A percentile compares a stretch with the other conserved stretches of the same genome.
These are phyloP conservation scores for Xylogone sp. DNA, from an alignment of 2,329 filamentous ascomycete species.

Conservation along the genomic window DNA sequence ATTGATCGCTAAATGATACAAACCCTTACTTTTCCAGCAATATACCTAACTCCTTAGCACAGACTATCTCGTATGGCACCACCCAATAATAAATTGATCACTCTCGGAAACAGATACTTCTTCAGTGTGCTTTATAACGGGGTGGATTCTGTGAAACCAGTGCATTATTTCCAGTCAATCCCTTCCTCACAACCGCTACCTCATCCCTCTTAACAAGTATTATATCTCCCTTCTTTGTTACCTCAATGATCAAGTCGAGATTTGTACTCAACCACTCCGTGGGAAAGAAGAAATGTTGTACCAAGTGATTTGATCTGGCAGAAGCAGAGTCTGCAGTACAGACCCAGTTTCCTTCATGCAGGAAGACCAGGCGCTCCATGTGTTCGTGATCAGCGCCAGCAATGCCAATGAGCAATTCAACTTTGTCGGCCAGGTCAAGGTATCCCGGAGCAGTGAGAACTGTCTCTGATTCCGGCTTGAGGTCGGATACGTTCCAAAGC, in stretches of 20 bases:
- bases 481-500: neutral
- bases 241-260: constrained; percentile 9
- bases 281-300: constrained; percentile 14
- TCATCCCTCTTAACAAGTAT: constrained; percentile 14
- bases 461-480: neutral
- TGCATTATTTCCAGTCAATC: constrained; percentile 4
- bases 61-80: too few relatives aligned
- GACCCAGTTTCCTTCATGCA: constrained; percentile 11
- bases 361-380: constrained; percentile 6
- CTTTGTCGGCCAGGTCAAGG: neutral
- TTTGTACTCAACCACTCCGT: constrained; percentile 14
- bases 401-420: neutral
- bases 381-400: neutral
- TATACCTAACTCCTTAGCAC: too few relatives aligned
- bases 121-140: too few relatives aligned
- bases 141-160: too few relatives aligned
- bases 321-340: constrained; percentile 5
- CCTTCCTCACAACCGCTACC: constrained; percentile 15
- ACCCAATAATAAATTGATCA: too few relatives aligned
- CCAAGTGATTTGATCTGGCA: neutral
- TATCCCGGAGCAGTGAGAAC: neutral
- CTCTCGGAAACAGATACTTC: too few relatives aligned
- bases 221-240: constrained; percentile 10
- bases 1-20: too few relatives aligned
- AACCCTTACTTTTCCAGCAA: too few relatives aligned